Conservation (phyloP, 2,329 filamentous ascomycete genomes). For the Sporothrix brasiliensis region DNA sequence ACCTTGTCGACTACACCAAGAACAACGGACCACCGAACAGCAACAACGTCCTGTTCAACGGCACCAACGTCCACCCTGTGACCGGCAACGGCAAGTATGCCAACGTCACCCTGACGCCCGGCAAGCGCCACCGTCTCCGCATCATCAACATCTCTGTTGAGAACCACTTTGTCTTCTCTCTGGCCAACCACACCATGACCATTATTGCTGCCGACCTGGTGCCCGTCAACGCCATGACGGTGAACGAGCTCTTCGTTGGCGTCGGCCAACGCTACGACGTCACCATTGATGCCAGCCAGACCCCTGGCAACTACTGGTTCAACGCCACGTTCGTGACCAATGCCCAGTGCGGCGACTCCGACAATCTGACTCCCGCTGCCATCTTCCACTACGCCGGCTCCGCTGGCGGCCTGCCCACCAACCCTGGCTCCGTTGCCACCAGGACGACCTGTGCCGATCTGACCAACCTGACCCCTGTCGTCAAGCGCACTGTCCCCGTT, state of each 20-base stretch:
- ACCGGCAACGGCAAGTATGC: slow-evolving; percentile 42
- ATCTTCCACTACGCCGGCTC: slow-evolving; percentile 48
- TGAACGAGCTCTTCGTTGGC: slow-evolving; percentile 54
- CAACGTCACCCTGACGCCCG: slow-evolving; percentile 46
- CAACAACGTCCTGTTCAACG: slow-evolving; percentile 53
- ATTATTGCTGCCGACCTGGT: slow-evolving; percentile 58
- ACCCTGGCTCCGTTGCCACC: slow-evolving; percentile 39
- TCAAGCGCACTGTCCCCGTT: slow-evolving; percentile 33
- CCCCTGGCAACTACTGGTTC: slow-evolving; percentile 41
- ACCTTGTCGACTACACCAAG: slow-evolving; percentile 44
- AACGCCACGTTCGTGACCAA: slow-evolving; percentile 38
- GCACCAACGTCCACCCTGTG: slow-evolving; percentile 45
- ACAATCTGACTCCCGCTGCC: slow-evolving; percentile 43
- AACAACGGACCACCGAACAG: slow-evolving; percentile 39
- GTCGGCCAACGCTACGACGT: slow-evolving; percentile 53
- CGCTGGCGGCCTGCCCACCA: slow-evolving; percentile 40
- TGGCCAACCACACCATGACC: slow-evolving; percentile 54
- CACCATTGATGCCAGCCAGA: slow-evolving; percentile 48
- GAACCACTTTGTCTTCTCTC: slow-evolving; percentile 55
- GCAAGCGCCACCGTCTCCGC: slow-evolving; percentile 54
- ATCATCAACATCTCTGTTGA: slow-evolving; percentile 56
- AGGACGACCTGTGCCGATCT: slow-evolving; percentile 36
- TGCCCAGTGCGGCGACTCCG: slow-evolving; percentile 36
- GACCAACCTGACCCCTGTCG: slow-evolving; percentile 35
- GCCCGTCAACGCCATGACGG: slow-evolving; percentile 53